A percentile compares a stretch with the other conserved stretches of the same genome.
These are phyloP conservation scores for Monosporascus sp. DNA, from an alignment of 2,329 filamentous ascomycete genomes.

Conservation along the genomic window DNA sequence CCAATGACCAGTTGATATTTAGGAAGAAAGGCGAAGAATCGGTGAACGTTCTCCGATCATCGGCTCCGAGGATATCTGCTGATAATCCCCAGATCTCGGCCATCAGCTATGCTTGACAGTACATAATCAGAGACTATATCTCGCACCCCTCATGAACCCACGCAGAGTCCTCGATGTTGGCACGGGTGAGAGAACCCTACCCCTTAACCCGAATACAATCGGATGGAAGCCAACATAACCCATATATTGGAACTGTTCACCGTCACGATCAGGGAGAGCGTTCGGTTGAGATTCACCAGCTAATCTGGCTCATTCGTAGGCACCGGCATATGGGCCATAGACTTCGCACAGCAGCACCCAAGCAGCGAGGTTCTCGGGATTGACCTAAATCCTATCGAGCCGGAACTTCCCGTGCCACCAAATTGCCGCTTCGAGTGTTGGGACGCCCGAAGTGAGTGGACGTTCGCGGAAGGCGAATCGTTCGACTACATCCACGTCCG, in stretches of 20 bases:
- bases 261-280: too few relatives aligned
- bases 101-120: background rate
- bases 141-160: conserved; percentile 21
- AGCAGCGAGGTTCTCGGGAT: conserved; percentile 23
- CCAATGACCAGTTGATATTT: background rate
- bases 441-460: conserved; percentile 24
- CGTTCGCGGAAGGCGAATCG: conserved; percentile 9
- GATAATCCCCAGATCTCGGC: background rate
- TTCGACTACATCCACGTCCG: conserved; percentile 30
- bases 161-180: conserved; percentile 24
- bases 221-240: too few relatives aligned
- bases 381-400: conserved; percentile 25
- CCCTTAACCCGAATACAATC: background rate
- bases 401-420: conserved; percentile 14
- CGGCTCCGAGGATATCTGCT: background rate
- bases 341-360: conserved; percentile 22
- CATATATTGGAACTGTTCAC: too few relatives aligned
- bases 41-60: background rate
- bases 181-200: conserved; percentile 10
- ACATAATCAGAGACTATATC: conserved; percentile 22
- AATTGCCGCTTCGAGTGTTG: conserved; percentile 26
- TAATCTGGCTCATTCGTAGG: background rate
- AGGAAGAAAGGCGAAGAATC: background rate
- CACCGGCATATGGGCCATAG: conserved; percentile 24
- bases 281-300: background rate